Conservation (phyloP, 768 basidiomycete species). For the Tylopilus sp. region DNA sequence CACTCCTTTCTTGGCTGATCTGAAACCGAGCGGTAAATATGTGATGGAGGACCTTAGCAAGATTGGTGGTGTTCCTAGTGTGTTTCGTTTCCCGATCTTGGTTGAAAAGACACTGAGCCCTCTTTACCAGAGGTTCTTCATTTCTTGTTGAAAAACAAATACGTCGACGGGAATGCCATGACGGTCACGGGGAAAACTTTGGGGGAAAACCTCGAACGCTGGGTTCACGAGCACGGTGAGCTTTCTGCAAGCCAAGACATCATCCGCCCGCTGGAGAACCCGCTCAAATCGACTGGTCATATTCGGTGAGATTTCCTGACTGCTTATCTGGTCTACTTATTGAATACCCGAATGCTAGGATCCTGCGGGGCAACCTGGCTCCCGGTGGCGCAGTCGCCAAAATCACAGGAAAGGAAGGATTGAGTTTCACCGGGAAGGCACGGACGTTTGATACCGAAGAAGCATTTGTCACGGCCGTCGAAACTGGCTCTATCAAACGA, state of each 20-base stretch:
- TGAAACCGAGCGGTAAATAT: constrained; percentile 97
- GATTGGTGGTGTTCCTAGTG: constrained; percentile 95
- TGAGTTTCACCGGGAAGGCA: constrained; percentile 87
- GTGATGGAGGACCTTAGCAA: constrained; percentile 98
- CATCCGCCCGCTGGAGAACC: constrained; percentile 81
- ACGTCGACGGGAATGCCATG: constrained; percentile 87
- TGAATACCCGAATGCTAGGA: constrained; percentile 43
- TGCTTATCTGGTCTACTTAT: background rate
- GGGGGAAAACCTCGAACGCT: constrained; percentile 89
- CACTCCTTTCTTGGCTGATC: constrained; percentile 90
- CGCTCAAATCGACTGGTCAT: constrained; percentile 88
- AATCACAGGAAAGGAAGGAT: constrained; percentile 94
- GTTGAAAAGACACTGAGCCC: background rate
- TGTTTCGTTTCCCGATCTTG: constrained; percentile 27
- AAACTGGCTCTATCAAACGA: constrained; percentile 82
- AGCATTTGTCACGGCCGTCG: constrained; percentile 83
- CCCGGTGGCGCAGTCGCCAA: constrained; percentile 96
- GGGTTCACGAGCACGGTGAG: constrained; percentile 78
- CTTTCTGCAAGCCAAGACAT: constrained; percentile 75
- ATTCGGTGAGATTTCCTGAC: constrained; percentile 55
- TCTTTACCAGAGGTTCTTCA: constrained; percentile 67
- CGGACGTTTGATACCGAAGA: constrained; percentile 90
- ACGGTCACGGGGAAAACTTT: constrained; percentile 90
- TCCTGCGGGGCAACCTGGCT: constrained; percentile 88
- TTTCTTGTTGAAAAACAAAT: constrained; percentile 80